Base-by-base conservation (phyloP, 2,329 filamentous ascomycete species). In the Trichoderma atrobrunneum region DNA sequence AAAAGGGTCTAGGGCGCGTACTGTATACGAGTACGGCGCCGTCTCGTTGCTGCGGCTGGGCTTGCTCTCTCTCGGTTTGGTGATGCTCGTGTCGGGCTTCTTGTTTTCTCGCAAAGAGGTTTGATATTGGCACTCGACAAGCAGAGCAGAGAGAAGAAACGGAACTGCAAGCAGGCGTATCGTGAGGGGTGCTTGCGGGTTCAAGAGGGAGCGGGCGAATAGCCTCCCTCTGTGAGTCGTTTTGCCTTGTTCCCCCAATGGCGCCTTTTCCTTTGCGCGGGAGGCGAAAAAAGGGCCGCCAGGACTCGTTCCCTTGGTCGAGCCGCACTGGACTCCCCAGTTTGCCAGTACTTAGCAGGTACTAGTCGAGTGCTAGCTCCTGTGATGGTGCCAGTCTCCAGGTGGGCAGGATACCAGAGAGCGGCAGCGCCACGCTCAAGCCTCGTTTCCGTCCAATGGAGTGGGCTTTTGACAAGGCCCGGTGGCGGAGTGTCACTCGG, bases 401-500 rank as follows among this genome's bases (percentile, higher is more conserved):
- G 32, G 59, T 39, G 59, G 59, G 36, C 24, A 39, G 51, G 39
- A 54, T 34, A 43, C 7, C 64, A 51, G 43, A 30, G 48, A 34
- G 21, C 67, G 67, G 67, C 67, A 70, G 57, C 67, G 67, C 67
- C 67, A 70, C 67, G 67, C 67, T 61, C 39, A 28, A 70, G 39
- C 39, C 57, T 26, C 26, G 67, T 62, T 70, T 36, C 57, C 39
- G 30, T 43, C 67, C 67, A 70, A 54, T 62, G 36, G 39, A n/a
- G 57, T 36, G 67, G 67, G 28, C 26, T 70, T 28, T 36, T n/a
- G 66, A 36, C 66, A 26, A 54, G 66, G 66, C 66, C 66, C 26
- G 56, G 56, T 61, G 67, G 67, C 67, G 67, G 67, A 70, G 67
- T 59, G 67, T 70, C 57, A 54, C 67, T 70, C 67, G 67, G 67